phyloP scores from a whole-genome alignment of 2,329 filamentous ascomycete species.

The Alternaria gaisen region DNA sequence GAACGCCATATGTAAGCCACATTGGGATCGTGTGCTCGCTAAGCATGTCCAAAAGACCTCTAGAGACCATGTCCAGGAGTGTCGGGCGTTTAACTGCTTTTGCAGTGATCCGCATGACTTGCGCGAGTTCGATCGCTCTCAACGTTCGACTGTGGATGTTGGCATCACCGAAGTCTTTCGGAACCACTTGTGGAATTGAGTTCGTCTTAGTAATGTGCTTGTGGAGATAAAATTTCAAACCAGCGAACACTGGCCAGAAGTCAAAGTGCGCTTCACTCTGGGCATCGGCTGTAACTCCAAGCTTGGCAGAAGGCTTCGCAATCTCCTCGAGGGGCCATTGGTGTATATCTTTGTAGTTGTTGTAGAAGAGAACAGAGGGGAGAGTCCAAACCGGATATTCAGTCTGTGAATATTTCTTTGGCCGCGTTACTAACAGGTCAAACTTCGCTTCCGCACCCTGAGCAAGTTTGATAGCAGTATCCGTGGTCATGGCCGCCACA shows the following conservation, averaged over 20 bases:
- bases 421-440: conserved; percentile 11
- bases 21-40: neutral
- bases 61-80: conserved; percentile 2
- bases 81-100: neutral
- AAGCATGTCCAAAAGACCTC: conserved; percentile 1
- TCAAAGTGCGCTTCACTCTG: neutral
- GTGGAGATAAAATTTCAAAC: conserved; percentile 2
- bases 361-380: neutral
- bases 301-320: neutral
- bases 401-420: conserved; percentile 7
- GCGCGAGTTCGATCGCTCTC: neutral
- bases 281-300: neutral
- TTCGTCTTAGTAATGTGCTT: neutral
- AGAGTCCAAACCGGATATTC: conserved; percentile 7
- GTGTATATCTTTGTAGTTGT: neutral
- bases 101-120: neutral
- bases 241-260: conserved; percentile 1
- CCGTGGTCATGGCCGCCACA: conserved; percentile 12
- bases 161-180: neutral
- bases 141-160: neutral
- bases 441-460: conserved; percentile 15
- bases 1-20: conserved; percentile 5
- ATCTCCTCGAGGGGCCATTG: neutral
- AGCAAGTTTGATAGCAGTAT: conserved; percentile 15
- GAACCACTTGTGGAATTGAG: neutral